Evolutionary conservation across 2,329 filamentous ascomycete species (phyloP).

Genomic region (Curvularia lunata): DNA sequence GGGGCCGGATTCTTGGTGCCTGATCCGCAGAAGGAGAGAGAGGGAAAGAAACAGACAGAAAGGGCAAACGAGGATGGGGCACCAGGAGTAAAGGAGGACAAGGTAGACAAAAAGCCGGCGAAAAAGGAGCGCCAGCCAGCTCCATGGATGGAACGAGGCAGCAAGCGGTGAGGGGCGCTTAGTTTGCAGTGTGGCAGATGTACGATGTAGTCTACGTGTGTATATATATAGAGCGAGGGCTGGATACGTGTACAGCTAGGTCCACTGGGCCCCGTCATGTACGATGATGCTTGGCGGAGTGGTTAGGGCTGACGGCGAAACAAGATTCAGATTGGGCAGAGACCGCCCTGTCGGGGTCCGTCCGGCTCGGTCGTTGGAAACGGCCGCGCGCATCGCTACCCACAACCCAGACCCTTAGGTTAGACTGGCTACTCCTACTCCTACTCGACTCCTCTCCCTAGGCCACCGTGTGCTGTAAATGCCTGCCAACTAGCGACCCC

Average conservation of each 20-base stretch:
- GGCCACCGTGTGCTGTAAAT: conserved; percentile 7
- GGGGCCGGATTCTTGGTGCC: conserved; percentile 1
- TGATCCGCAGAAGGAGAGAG: background rate
- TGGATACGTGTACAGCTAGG: background rate
- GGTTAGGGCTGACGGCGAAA: conserved; percentile 6
- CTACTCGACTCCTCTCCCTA: background rate
- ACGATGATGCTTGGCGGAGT: background rate
- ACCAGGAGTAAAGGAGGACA: background rate
- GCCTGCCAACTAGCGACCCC: conserved; percentile 3
- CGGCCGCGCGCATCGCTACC: conserved; percentile 16
- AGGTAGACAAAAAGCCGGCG: background rate
- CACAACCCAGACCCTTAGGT: conserved; percentile 12
- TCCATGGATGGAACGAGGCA: conserved; percentile 1
- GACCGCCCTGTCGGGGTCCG: conserved; percentile 25
- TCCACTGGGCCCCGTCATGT: background rate
- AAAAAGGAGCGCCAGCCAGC: background rate
- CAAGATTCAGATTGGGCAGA: conserved; percentile 7
- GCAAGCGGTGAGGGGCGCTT: background rate
- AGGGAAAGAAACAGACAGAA: background rate
- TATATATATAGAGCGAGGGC: background rate
- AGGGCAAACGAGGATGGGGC: no score
- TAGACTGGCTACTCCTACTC: background rate
- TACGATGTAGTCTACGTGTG: background rate
- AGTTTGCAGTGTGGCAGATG: background rate
- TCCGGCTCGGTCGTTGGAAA: conserved; percentile 17